Evolutionary conservation across 495 filamentous ascomycete species (phyloP), one percentile per base, ranked within the genome.

Genomic region (Daldinia concentrica): DNA sequence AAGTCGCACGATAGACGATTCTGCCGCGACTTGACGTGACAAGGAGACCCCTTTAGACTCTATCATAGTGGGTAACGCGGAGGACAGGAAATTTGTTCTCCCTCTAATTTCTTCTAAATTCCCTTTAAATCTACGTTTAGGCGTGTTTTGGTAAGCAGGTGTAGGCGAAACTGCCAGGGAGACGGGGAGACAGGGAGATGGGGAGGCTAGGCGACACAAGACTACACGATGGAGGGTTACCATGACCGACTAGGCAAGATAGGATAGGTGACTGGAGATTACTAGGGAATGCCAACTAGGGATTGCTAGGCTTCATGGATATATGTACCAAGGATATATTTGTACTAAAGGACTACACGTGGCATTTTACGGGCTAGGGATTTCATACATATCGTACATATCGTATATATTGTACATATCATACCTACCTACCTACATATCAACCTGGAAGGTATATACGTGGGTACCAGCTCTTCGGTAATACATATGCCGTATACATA

Each of bases 151-250:
- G 19, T 22, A 22, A 48, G 43, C 43, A 48, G 43, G 43, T 48
- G 43, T 48, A 48, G 19, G 43, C 8, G 43, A 48, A 48, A 9
- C 17, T 24, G 0, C 19, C 8, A 48, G 6, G 17, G 19, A 45
- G n/a, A 3, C 8, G 24, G 8, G 19, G 43, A 24, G 17, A 14
- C 19, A 48, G 9, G 17, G 17, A 43, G 6, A 45, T 17, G 19
- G 43, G 19, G 43, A 48, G 19, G 9, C 43, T 48, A 48, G 43
- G 19, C 43, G 43, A 48, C 43, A 48, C 43, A 24, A 48, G 19
- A 48, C 17, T 48, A 48, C 43, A 48, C 43, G 43, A 48, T 48
- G 43, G 43, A 48, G 43, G 43, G 43, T 48, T 22, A 48, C 43
- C 17, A 48, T 24, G 43, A 24, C 43, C 17, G 24, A 19, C 14